phyloP scores from a whole-genome alignment of 1,139 yeast species.

The Yamadazyma siamensis region DNA sequence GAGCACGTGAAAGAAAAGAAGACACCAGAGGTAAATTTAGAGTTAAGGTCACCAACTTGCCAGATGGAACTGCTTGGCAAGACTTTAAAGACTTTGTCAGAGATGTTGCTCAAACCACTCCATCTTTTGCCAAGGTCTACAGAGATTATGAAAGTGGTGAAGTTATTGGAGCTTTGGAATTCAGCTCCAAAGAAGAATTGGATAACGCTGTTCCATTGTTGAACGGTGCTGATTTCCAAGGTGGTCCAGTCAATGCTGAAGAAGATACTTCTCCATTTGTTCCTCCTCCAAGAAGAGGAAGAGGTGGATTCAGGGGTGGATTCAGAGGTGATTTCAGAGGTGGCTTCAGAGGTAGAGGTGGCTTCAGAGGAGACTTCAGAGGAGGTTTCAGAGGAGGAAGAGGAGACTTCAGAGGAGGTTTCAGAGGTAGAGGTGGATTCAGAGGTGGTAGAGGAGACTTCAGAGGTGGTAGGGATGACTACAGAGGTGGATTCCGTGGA shows the following conservation, averaged over 20 bases:
- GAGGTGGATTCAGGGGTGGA: conserved; percentile 28
- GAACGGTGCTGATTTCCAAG: conserved; percentile 72
- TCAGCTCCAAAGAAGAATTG: conserved; percentile 70
- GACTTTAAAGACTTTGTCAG: conserved; percentile 78
- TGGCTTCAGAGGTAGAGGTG: conserved; percentile 36
- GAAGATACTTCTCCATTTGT: conserved; percentile 80
- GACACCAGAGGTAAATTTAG: conserved; percentile 70
- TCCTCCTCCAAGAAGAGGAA: conserved; percentile 57
- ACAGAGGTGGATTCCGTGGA: conserved; percentile 36
- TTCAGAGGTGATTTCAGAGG: conserved; percentile 26
- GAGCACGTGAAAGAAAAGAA: conserved; percentile 59
- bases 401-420: conserved; percentile 30
- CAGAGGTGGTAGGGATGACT: conserved; percentile 37
- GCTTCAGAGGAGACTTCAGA: conserved; percentile 37
- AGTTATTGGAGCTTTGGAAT: conserved; percentile 76
- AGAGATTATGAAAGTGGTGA: conserved; percentile 57
- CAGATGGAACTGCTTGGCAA: conserved; percentile 81
- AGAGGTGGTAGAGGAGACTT: conserved; percentile 30
- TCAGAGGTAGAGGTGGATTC: conserved; percentile 26
- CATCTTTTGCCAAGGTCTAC: conserved; percentile 71
- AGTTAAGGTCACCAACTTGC: conserved; percentile 64
- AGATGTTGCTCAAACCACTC: conserved; percentile 62
- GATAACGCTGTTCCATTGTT: conserved; percentile 65
- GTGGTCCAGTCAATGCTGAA: conserved; percentile 61
- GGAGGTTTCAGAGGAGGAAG: conserved; percentile 44